Evolutionary conservation across 441 rosid genomes (phyloP), one percentile per base, ranked within the genome.

Genomic region (Populus hybrid): DNA sequence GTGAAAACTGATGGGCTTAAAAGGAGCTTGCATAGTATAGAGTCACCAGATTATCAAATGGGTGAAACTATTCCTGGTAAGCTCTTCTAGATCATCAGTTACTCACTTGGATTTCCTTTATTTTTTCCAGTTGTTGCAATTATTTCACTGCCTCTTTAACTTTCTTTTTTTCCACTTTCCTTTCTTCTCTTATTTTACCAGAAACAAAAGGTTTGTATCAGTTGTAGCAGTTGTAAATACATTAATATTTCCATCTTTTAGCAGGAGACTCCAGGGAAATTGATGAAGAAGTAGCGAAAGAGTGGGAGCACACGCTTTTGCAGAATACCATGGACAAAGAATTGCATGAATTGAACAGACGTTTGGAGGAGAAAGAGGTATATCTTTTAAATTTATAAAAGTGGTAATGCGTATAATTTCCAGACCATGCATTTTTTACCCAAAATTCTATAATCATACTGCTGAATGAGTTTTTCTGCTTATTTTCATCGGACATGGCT

Each of bases 321-420:
- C 99, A 93, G 81, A 94, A 91, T 80, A 91, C 95, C 23, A 85
- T 97, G 97, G 99, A 97, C 83, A 90, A 93, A 82, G 98, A 97
- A 89, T 86, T 97, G 86, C 90, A 90, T 74, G 99, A 97, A 81
- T 82, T 97, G 79, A 94, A 97, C 82, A 88, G 89, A 70, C 95
- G 93, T 68, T 83, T 97, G 67, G 98, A 97, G 84, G 97, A 94
- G 86, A 97, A 97, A 83, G 99, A 97, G 99, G 99, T 97, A 73
- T 6, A 4, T 65, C n/a, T 71, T 73, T 78, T 72, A 71, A 42
- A 45, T 42, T 4, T 73, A 40, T 63, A 16, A 28, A 56, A 23
- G 40, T 71, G 73, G 42, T 28, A 56, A 69, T 68, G 77, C 63
- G 31, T 72, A 20, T 70, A n/a, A 40, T 79, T 70, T 64, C 24